A percentile compares a stretch with the other conserved stretches of the same genome.
phyloP scores from a whole-genome alignment of 441 rosid species.

The Melianthus villosus region DNA sequence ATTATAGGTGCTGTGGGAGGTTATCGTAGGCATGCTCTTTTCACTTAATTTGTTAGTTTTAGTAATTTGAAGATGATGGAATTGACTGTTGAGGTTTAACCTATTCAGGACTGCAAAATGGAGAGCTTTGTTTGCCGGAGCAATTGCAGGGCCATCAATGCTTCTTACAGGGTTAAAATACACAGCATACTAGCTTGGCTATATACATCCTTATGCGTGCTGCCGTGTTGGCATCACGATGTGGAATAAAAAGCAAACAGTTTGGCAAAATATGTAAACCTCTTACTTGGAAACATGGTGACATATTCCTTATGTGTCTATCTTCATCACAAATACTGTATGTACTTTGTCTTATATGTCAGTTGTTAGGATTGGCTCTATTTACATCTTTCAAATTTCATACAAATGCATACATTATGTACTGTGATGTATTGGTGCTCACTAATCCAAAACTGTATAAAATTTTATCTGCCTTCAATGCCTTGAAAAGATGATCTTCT shows the following conservation, averaged over 20 bases:
- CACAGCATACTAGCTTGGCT: constrained; percentile 70
- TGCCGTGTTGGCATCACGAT: constrained; percentile 73
- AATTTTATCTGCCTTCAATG: too few relatives aligned
- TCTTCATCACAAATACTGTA: constrained; percentile 84
- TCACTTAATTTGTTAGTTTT: constrained; percentile 1
- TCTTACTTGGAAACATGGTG: constrained; percentile 95
- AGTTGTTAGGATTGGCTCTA: background rate
- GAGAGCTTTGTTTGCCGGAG: constrained; percentile 74
- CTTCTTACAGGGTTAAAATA: constrained; percentile 67
- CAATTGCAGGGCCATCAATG: constrained; percentile 86
- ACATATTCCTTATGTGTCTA: constrained; percentile 84
- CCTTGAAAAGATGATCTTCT: too few relatives aligned
- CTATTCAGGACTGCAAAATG: constrained; percentile 57
- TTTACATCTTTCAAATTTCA: too few relatives aligned
- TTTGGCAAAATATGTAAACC: constrained; percentile 68
- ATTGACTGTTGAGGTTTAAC: constrained; percentile 1
- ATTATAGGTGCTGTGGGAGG: constrained; percentile 54
- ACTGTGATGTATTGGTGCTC: too few relatives aligned
- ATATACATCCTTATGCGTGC: constrained; percentile 89
- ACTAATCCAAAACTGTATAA: too few relatives aligned
- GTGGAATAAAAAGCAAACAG: constrained; percentile 77
- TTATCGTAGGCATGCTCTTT: constrained; percentile 40
- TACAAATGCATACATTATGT: too few relatives aligned
- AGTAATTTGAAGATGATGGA: too few relatives aligned
- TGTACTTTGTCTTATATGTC: constrained; percentile 9